phyloP scores from a whole-genome alignment of 192 early-diverging fungal species.

The Backusella luteola region DNA sequence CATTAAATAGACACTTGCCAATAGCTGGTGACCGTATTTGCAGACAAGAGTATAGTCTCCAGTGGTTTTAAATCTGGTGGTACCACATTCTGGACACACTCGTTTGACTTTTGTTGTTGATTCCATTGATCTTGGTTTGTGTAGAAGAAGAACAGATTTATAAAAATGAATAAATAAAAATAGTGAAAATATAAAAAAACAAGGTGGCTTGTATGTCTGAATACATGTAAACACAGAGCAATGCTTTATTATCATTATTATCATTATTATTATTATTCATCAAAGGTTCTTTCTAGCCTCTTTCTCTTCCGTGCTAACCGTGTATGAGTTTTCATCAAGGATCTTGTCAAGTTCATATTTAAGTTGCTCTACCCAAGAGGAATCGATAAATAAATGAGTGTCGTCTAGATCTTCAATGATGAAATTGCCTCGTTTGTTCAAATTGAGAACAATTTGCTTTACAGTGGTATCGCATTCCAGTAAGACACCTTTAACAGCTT shows the following conservation, averaged over 20 bases:
- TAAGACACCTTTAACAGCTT: slow-evolving; percentile 44
- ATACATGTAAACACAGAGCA: too few species aligned
- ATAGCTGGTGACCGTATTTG: slow-evolving; percentile 37
- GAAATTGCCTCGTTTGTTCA: slow-evolving; percentile 66
- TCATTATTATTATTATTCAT: neutral
- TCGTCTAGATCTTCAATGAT: slow-evolving; percentile 85
- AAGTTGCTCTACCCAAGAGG: slow-evolving; percentile 54
- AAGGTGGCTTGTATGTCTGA: neutral
- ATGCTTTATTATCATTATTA: neutral
- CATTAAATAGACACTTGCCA: slow-evolving; percentile 10
- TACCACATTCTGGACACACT: slow-evolving; percentile 26
- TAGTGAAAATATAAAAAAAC: neutral
- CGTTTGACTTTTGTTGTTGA: neutral
- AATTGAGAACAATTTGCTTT: slow-evolving; percentile 69
- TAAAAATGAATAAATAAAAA: neutral
- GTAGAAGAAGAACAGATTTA: neutral
- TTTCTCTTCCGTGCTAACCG: slow-evolving; percentile 20
- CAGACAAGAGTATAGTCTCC: slow-evolving; percentile 23
- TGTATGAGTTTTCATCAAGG: slow-evolving; percentile 75
- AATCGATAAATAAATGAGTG: slow-evolving; percentile 77
- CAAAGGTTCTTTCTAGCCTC: slow-evolving; percentile 22
- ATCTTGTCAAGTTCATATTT: slow-evolving; percentile 66
- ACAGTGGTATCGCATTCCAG: slow-evolving; percentile 76
- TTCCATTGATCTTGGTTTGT: neutral
- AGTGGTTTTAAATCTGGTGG: slow-evolving; percentile 16